phyloP scores from a whole-genome alignment of 2,329 filamentous ascomycete genomes.

The Chrysoporthe deuterocubensis region DNA sequence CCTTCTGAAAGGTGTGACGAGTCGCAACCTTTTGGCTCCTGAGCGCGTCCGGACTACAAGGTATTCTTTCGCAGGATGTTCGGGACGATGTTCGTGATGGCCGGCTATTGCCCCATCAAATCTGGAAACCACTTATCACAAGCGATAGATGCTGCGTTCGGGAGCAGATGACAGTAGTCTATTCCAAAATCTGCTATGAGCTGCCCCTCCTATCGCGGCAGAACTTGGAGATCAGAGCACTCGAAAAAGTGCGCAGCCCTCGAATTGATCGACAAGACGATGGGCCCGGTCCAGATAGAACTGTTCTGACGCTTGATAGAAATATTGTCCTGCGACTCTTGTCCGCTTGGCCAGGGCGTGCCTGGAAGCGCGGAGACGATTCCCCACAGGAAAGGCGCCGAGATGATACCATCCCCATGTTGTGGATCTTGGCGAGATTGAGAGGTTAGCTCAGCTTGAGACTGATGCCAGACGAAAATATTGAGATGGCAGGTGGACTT shows the following conservation, averaged over 20 bases:
- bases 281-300: not conserved
- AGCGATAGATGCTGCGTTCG: too few relatives aligned
- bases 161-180: too few relatives aligned
- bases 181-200: not conserved
- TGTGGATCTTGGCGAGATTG: not conserved
- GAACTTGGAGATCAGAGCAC: not conserved
- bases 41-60: not conserved
- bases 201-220: not conserved
- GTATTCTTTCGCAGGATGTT: too few relatives aligned
- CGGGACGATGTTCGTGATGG: too few relatives aligned
- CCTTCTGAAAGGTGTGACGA: not conserved
- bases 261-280: not conserved
- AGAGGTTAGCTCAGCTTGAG: constrained; percentile 2
- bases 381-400: not conserved
- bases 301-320: not conserved
- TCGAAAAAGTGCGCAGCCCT: not conserved
- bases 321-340: not conserved
- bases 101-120: too few relatives aligned
- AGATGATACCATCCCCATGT: not conserved
- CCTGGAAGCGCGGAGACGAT: not conserved
- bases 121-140: too few relatives aligned
- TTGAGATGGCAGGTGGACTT: constrained; percentile 9
- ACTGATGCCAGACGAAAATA: too few relatives aligned
- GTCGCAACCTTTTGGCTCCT: too few relatives aligned
- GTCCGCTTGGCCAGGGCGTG: not conserved